phyloP scores from a whole-genome alignment of 176 grass and related monocot species.

The Juncus effusus region DNA sequence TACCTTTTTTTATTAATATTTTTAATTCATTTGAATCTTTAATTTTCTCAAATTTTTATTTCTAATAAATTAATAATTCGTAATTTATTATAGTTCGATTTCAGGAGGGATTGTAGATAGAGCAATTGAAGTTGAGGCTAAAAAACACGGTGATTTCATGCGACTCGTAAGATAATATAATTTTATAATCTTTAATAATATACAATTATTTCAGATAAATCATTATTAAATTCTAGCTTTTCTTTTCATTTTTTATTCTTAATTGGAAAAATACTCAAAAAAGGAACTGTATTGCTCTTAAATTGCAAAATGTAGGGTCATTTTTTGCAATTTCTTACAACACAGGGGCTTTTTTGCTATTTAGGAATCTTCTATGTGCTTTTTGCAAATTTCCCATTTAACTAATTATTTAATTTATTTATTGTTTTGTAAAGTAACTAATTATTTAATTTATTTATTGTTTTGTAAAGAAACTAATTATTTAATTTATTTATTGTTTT shows the following conservation, averaged over 20 bases:
- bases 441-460: not conserved
- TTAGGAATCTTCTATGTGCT: not conserved
- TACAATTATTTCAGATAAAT: not conserved
- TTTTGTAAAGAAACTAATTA: constrained; percentile 26
- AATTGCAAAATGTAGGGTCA: not conserved
- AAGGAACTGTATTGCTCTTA: not conserved
- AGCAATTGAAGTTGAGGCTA: constrained; percentile 68
- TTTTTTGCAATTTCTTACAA: not conserved
- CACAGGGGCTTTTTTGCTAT: not conserved
- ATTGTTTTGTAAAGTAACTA: constrained; percentile 31
- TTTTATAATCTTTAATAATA: not conserved
- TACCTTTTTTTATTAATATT: not conserved
- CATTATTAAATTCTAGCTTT: constrained; percentile 5
- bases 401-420: not conserved
- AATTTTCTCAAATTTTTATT: not conserved
- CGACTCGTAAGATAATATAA: constrained; percentile 44
- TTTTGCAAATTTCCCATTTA: not conserved
- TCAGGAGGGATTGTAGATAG: constrained; percentile 66
- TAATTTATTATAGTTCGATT: constrained; percentile 44
- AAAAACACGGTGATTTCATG: constrained; percentile 70
- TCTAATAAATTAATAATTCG: constrained; percentile 5
- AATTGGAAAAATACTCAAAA: not conserved
- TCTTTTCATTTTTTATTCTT: not conserved
- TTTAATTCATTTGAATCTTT: too few relatives aligned
- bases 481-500: not conserved